Evolutionary conservation across 2,329 filamentous ascomycete genomes (phyloP).

Genomic region (Dothideomycetes sp.): DNA sequence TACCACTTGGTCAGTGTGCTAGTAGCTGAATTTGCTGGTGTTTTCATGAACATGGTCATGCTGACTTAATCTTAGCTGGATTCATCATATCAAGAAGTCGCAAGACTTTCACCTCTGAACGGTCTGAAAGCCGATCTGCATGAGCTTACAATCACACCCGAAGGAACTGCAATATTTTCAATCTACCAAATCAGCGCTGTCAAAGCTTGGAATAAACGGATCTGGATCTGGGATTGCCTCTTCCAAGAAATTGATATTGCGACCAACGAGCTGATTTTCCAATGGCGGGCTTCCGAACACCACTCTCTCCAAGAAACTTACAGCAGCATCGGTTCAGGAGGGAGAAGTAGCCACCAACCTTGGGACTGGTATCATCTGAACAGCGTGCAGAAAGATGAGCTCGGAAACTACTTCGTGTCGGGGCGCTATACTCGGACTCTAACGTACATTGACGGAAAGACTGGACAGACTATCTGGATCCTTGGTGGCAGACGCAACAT

Average conservation of each 20-base stretch:
- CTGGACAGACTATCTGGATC: constrained; percentile 42
- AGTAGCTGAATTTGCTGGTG: not conserved
- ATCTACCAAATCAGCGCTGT: constrained; percentile 25
- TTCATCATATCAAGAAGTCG: constrained; percentile 23
- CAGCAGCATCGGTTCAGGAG: constrained; percentile 17
- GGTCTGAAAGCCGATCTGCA: constrained; percentile 28
- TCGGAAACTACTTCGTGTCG: constrained; percentile 45
- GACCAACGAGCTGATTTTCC: constrained; percentile 26
- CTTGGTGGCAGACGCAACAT: constrained; percentile 24
- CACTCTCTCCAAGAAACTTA: constrained; percentile 12
- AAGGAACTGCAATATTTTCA: constrained; percentile 32
- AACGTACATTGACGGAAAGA: constrained; percentile 34
- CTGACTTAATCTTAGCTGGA: constrained; percentile 16
- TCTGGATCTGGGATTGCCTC: constrained; percentile 31
- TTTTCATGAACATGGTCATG: constrained; percentile 6
- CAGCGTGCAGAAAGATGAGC: constrained; percentile 39
- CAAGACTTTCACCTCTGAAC: constrained; percentile 24
- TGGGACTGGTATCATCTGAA: constrained; percentile 48
- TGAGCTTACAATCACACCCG: constrained; percentile 31
- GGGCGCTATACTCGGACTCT: constrained; percentile 38
- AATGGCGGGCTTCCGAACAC: constrained; percentile 28
- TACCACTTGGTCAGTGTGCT: constrained; percentile 23
- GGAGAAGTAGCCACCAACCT: constrained; percentile 14
- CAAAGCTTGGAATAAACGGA: constrained; percentile 20
- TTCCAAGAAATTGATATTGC: constrained; percentile 34